These are phyloP conservation scores for Maudiozyma humilis DNA, from an alignment of 1,139 yeast species.

Conservation along the genomic window DNA sequence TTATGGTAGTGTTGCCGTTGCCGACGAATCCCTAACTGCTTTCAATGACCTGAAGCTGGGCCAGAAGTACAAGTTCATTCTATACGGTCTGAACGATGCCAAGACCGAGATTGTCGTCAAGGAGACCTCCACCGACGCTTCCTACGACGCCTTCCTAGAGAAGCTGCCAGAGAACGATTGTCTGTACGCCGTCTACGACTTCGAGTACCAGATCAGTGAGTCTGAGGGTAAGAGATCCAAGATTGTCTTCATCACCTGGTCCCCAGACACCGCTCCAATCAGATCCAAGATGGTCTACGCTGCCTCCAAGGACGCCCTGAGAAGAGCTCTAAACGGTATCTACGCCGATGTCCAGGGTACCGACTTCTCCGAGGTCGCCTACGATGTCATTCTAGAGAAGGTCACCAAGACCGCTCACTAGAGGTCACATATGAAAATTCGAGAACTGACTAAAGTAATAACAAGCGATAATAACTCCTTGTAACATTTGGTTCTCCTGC, in stretches of 20 bases:
- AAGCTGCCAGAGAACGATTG: constrained; percentile 93
- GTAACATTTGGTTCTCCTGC: too few relatives aligned
- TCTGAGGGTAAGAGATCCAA: constrained; percentile 96
- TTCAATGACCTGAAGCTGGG: constrained; percentile 95
- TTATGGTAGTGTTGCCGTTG: constrained; percentile 75
- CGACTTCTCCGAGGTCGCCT: constrained; percentile 92
- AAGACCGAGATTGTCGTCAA: constrained; percentile 90
- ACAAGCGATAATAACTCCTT: too few relatives aligned
- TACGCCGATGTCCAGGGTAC: constrained; percentile 95
- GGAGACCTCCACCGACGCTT: constrained; percentile 62
- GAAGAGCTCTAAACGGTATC: constrained; percentile 94
- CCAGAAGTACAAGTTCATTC: constrained; percentile 75
- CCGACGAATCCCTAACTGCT: constrained; percentile 87
- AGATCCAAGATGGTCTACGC: constrained; percentile 97
- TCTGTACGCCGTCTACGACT: constrained; percentile 93
- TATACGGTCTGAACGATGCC: constrained; percentile 69
- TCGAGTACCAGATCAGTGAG: constrained; percentile 80
- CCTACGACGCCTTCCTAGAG: constrained; percentile 77
- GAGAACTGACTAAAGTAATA: background rate
- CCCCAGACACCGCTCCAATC: constrained; percentile 94
- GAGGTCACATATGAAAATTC: background rate
- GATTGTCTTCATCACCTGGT: constrained; percentile 91
- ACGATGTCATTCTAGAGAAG: constrained; percentile 83
- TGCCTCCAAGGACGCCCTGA: constrained; percentile 91
- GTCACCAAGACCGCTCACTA: constrained; percentile 36